Evolutionary conservation across 257 asterid genomes (phyloP).

Genomic region (Salvia hispanica): DNA sequence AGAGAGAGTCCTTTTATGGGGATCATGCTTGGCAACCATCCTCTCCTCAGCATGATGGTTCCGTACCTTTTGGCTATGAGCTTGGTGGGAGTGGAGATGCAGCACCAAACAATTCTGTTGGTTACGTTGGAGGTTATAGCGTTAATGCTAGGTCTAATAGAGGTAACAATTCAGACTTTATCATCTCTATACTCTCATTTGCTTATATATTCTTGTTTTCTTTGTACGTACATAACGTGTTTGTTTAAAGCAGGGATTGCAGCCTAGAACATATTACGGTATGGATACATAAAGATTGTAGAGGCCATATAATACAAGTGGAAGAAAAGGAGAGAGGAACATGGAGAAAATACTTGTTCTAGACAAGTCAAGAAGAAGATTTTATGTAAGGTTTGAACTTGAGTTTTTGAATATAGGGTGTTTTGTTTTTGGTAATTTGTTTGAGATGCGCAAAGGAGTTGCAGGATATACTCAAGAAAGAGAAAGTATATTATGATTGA

Average conservation of each 20-base stretch:
- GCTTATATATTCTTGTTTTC: not conserved
- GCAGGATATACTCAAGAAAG: conserved; percentile 16
- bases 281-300: conserved; percentile 39
- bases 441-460: conserved; percentile 54
- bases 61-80: conserved; percentile 53
- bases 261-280: conserved; percentile 56
- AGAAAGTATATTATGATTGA: conserved; percentile 41
- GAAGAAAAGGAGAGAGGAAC: conserved; percentile 22
- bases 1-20: conserved; percentile 45
- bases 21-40: conserved; percentile 58
- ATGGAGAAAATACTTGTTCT: conserved; percentile 11
- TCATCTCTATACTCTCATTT: not conserved
- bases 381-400: conserved; percentile 53
- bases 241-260: conserved; percentile 63
- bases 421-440: conserved; percentile 46
- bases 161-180: conserved; percentile 44
- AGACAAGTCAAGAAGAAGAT: conserved; percentile 40
- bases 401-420: conserved; percentile 49
- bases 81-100: conserved; percentile 50
- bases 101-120: conserved; percentile 52
- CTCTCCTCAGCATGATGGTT: conserved; percentile 50
- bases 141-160: conserved; percentile 65
- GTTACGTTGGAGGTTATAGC: conserved; percentile 65
- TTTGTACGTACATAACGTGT: not conserved
- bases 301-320: conserved; percentile 46